Evolutionary conservation across 2,329 filamentous ascomycete genomes (phyloP).

Genomic region (Phyllosticta capitalensis): DNA sequence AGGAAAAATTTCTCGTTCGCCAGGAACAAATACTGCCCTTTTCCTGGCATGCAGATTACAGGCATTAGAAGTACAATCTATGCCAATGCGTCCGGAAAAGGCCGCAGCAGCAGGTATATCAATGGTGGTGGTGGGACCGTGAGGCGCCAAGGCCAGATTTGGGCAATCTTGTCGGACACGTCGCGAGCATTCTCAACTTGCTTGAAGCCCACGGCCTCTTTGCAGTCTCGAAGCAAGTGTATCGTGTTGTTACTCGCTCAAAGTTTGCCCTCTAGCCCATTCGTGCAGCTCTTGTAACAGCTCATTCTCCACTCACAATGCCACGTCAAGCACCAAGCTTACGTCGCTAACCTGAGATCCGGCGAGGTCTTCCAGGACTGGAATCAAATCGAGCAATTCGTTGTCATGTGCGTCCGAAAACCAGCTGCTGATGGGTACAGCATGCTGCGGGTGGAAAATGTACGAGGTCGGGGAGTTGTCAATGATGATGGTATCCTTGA

Average conservation of each 20-base stretch:
- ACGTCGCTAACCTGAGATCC: slow-evolving; percentile 84
- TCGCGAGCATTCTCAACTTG: background rate
- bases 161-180: background rate
- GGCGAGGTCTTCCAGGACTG: slow-evolving; percentile 93
- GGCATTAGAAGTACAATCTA: slow-evolving; percentile 13
- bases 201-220: background rate
- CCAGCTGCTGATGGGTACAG: slow-evolving; percentile 98
- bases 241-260: background rate
- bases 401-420: slow-evolving; percentile 99
- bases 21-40: slow-evolving; percentile 9
- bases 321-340: slow-evolving; percentile 91
- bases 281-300: background rate
- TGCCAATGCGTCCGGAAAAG: slow-evolving; percentile 5
- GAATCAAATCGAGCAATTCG: slow-evolving; percentile 92
- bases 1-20: slow-evolving; percentile 7
- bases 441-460: slow-evolving; percentile 98
- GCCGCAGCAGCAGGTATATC: slow-evolving; percentile 7
- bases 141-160: slow-evolving; percentile 1
- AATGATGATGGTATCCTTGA: slow-evolving; percentile 98
- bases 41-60: slow-evolving; percentile 12
- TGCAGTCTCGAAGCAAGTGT: background rate
- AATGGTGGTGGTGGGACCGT: background rate
- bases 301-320: slow-evolving; percentile 37
- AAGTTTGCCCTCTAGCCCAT: background rate
- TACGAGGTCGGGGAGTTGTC: slow-evolving; percentile 99